Evolutionary conservation across 2,329 filamentous ascomycete species (phyloP), one percentile per base, ranked within the genome.

Genomic region (Botrytis squamosa): DNA sequence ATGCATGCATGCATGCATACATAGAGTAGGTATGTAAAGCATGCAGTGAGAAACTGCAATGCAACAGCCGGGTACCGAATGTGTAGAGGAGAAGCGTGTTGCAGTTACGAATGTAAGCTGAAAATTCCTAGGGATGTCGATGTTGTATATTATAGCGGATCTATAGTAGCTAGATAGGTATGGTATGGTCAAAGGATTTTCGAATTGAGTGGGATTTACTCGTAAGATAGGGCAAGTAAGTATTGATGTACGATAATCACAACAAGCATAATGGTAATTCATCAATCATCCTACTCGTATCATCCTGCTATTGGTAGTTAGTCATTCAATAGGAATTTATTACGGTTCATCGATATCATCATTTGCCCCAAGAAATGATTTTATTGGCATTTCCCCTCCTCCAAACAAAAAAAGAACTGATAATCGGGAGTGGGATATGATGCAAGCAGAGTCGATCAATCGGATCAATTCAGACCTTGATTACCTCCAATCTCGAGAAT

Each of bases 211-310:
- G 10, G 63, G 36, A 40, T 55, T 66, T 20, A 33, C 33, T 33
- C 0, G 33, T 33, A 1, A 55, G 22, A 38, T 67, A 52, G 64
- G 33, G 33, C 22, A 42, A 22, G 33, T 40, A 68, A 22, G 44
- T 55, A n/a, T 57, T 68, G 10, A 55, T 68, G 5, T 68, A 25
- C 36, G 25, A 36, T 68, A 42, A 68, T 40, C 46, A 55, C 36
- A 55, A 40, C 33, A 7, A 42, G 33, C 4, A 10, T 16, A 55
- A 29, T 68, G 36, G 49, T 18, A 55, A 55, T 18, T 33, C 29
- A 29, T 29, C 29, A n/a, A 57, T 68, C 65, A 68, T 68, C 65
- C 65, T 57, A 4, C 65, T 68, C 46, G 65, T 68, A 55, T 55
- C 49, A 68, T 55, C 49, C 46, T 68, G 16, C 46, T 40, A 55